A percentile compares a stretch with the other conserved stretches of the same genome.
phyloP scores from a whole-genome alignment of 1,284 basidiomycete genomes.

The Ceratobasidium sp. region DNA sequence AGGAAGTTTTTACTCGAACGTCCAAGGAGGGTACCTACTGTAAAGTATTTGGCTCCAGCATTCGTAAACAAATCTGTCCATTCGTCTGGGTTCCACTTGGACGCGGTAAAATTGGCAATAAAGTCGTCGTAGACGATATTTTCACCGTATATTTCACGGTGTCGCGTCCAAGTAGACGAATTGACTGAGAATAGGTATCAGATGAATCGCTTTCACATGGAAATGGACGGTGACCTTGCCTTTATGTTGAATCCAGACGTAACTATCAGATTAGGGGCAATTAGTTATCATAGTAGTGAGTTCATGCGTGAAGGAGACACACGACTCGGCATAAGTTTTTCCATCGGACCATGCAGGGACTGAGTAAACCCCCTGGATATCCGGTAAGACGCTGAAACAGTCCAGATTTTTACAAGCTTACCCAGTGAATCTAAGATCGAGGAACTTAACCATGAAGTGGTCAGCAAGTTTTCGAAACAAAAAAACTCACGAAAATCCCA shows the following conservation, averaged over 20 bases:
- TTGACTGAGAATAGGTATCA: not conserved
- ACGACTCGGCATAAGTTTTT: conserved; percentile 63
- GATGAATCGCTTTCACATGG: not conserved
- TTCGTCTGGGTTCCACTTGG: conserved; percentile 58
- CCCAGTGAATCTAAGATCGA: conserved; percentile 11
- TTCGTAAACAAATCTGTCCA: conserved; percentile 62
- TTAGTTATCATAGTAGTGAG: not conserved
- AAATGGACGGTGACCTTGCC: not conserved
- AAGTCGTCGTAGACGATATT: conserved; percentile 63
- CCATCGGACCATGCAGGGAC: conserved; percentile 48
- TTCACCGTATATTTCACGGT: conserved; percentile 58
- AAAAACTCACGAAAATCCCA: conserved; percentile 60
- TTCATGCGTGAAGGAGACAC: conserved; percentile 42
- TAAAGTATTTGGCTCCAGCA: conserved; percentile 62
- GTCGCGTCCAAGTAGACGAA: conserved; percentile 55
- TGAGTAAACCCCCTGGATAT: conserved; percentile 61
- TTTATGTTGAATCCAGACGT: conserved; percentile 48
- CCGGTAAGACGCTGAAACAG: not conserved
- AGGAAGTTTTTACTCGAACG: not conserved
- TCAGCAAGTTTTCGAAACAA: not conserved
- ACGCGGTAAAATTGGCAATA: conserved; percentile 59
- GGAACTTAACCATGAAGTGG: not conserved
- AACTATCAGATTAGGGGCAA: not conserved
- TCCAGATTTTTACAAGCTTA: not conserved
- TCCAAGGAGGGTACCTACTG: conserved; percentile 48